phyloP scores from a whole-genome alignment of 768 basidiomycete species.

The Boletus barrowsii region DNA sequence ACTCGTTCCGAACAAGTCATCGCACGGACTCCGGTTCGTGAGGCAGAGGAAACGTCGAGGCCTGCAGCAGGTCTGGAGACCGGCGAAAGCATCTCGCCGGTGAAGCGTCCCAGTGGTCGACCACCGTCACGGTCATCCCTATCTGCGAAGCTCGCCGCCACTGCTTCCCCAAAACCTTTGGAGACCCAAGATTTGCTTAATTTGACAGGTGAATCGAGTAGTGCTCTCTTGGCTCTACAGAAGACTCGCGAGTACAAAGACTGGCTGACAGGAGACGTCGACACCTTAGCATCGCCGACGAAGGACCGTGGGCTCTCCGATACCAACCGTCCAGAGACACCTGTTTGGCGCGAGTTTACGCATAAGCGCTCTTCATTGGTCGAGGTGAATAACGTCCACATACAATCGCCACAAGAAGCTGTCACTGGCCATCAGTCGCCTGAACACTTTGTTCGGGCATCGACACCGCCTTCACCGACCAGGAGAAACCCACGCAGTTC shows the following conservation, averaged over 20 bases:
- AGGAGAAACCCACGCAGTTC: constrained; percentile 22
- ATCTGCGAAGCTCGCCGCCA: constrained; percentile 48
- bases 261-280: constrained; percentile 74
- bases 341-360: constrained; percentile 65
- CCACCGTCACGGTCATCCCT: constrained; percentile 41
- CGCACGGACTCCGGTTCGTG: constrained; percentile 52
- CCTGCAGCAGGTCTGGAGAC: constrained; percentile 13
- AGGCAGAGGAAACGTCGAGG: constrained; percentile 20
- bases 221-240: constrained; percentile 10
- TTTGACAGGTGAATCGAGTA: constrained; percentile 10
- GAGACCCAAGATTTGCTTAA: constrained; percentile 18
- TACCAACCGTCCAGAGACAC: constrained; percentile 31
- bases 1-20: constrained; percentile 56
- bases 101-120: constrained; percentile 20
- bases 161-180: constrained; percentile 42
- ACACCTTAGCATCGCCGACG: constrained; percentile 27
- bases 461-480: constrained; percentile 20
- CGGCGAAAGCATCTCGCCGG: constrained; percentile 9
- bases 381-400: constrained; percentile 39
- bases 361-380: constrained; percentile 71
- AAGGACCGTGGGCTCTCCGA: constrained; percentile 17
- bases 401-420: constrained; percentile 34
- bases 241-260: constrained; percentile 44
- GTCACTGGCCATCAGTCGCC: constrained; percentile 23
- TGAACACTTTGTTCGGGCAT: not conserved